Evolutionary conservation across 305 asterid genomes (phyloP), one percentile per base, ranked within the genome.

Genomic region (Fraxinus ornus): DNA sequence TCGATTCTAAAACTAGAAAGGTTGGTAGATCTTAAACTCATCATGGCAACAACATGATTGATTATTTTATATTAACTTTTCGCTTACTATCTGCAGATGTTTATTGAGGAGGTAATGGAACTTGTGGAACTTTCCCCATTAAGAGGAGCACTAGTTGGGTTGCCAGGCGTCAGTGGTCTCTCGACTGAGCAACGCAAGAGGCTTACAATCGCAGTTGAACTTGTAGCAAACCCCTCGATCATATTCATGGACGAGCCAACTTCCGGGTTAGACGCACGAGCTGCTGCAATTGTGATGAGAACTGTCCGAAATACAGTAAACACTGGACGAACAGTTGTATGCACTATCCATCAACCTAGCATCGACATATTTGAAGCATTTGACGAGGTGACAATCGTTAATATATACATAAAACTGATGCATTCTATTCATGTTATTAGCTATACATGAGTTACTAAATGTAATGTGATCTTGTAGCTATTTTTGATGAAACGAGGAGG

Each of bases 401-500:
- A 55, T 37, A 35, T 12, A 33, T 22, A 28, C 0, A 76, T 24
- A 35, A 15, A 52, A 21, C 41, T 28, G 32, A 17, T 28, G 15
- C 4, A 5, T 15, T 74, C 5, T 0, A 39, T 17, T 44, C 7
- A 75, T 75, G 24, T 8, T 9, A 37, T 13, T 7, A 7, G 47
- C 26, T 12, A 66, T 10, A 26, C 26, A 49, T 24, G 30, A 78
- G 24, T 39, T 36, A 76, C 81, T 73, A 81, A 76, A 33, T 1
- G 10, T 52, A 33, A 24, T 79, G 77, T 75, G 78, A 78, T 66
- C 79, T 62, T 68, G 79, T 86, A 92, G 96, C 84, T 92, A 62
- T 88, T 92, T 76, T 81, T 92, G 86, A 85, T 92, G 94, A 92
- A 92, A 85, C 87, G 93, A 24, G 96, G 96, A 75, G 96, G 96